phyloP scores from a whole-genome alignment of 2,329 filamentous ascomycete genomes.

The Microsporum ferrugineum region DNA sequence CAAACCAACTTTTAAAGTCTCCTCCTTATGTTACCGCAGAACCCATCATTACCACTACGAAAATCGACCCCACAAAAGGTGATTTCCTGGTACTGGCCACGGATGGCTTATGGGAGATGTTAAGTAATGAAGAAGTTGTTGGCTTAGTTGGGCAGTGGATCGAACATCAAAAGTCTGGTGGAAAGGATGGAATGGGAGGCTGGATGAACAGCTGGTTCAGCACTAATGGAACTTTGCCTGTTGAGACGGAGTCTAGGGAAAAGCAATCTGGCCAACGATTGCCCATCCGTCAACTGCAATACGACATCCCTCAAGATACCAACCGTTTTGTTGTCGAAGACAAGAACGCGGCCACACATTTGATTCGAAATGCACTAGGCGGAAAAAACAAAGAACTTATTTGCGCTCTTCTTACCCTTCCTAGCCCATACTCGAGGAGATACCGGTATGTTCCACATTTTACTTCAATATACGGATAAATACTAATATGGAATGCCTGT shows the following conservation, averaged over 20 bases:
- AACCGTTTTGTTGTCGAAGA: conserved; percentile 89
- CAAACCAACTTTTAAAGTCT: conserved; percentile 67
- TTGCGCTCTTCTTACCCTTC: conserved; percentile 79
- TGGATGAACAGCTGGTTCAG: conserved; percentile 63
- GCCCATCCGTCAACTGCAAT: conserved; percentile 81
- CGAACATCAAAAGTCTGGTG: conserved; percentile 53
- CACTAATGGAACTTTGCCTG: conserved; percentile 52
- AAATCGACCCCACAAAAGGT: conserved; percentile 75
- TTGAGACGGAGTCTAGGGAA: conserved; percentile 51
- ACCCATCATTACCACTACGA: conserved; percentile 84
- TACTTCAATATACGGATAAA: not conserved
- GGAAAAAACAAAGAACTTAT: conserved; percentile 90
- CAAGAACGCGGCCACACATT: conserved; percentile 89
- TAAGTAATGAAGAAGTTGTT: conserved; percentile 95
- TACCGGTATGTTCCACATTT: conserved; percentile 57
- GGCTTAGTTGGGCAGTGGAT: conserved; percentile 96
- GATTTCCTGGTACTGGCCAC: conserved; percentile 96
- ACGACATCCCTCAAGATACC: conserved; percentile 59
- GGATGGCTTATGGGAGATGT: conserved; percentile 97
- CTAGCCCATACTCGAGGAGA: conserved; percentile 77
- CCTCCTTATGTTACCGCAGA: conserved; percentile 97
- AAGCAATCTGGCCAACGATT: conserved; percentile 57
- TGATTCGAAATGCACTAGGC: conserved; percentile 87
- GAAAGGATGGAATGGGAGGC: conserved; percentile 38
- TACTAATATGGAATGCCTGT: conserved; percentile 21